These are phyloP conservation scores for Leccinum fallax DNA, from an alignment of 1,284 basidiomycete species.

Conservation along the genomic window DNA sequence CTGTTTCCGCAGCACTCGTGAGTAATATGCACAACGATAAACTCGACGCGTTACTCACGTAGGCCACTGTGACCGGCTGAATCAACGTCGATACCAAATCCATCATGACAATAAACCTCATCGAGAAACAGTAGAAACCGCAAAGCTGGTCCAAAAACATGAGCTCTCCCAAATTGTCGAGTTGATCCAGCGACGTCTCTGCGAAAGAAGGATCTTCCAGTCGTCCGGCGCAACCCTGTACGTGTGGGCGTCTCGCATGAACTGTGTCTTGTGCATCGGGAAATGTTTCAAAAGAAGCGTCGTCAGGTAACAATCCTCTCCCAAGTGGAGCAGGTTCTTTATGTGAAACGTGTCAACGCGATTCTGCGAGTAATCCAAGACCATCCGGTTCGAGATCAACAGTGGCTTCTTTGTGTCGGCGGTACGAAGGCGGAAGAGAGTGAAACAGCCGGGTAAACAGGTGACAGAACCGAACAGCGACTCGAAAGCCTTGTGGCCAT, in stretches of 20 bases:
- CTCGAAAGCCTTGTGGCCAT: constrained; percentile 98
- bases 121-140: constrained; percentile 98
- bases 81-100: constrained; percentile 88
- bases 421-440: constrained; percentile 89
- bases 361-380: constrained; percentile 94
- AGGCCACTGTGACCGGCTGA: constrained; percentile 91
- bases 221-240: constrained; percentile 91
- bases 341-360: constrained; percentile 94
- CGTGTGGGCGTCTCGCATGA: constrained; percentile 91
- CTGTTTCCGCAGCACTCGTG: constrained; percentile 42
- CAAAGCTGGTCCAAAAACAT: constrained; percentile 92
- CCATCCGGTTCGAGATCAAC: constrained; percentile 86
- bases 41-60: constrained; percentile 58
- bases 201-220: constrained; percentile 94
- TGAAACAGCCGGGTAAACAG: constrained; percentile 98
- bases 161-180: constrained; percentile 95
- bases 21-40: constrained; percentile 10
- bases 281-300: constrained; percentile 96
- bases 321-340: constrained; percentile 95
- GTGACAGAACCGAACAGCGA: constrained; percentile 96
- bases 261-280: constrained; percentile 91
- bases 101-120: constrained; percentile 98
- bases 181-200: constrained; percentile 99
- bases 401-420: constrained; percentile 92
- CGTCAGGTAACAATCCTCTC: constrained; percentile 98